Percentiles rank a stretch among this genome's conserved stretches.
Evolutionary conservation across 2,329 filamentous ascomycete genomes (phyloP).

Genomic region (Botrytis fabae): DNA sequence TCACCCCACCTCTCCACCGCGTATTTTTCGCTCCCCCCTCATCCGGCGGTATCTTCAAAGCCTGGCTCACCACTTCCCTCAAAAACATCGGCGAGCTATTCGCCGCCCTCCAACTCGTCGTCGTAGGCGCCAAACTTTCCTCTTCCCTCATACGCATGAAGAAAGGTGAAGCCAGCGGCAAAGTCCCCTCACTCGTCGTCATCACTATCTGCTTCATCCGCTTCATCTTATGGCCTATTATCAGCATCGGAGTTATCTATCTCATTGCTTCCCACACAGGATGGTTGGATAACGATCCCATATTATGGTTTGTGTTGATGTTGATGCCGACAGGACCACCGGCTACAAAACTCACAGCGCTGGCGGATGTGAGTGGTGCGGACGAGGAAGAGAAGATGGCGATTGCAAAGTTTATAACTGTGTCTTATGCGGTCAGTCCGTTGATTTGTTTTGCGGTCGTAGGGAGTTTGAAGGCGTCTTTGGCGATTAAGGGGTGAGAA

Average conservation of each 20-base stretch:
- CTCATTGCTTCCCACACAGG: conserved; percentile 52
- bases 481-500: conserved; percentile 30
- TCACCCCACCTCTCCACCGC: conserved; percentile 58
- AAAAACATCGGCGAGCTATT: conserved; percentile 64
- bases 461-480: conserved; percentile 41
- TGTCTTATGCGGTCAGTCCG: conserved; percentile 44
- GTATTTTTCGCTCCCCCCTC: conserved; percentile 60
- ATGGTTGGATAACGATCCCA: conserved; percentile 56
- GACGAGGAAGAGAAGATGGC: conserved; percentile 44
- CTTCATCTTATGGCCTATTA: conserved; percentile 61
- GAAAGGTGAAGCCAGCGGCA: conserved; percentile 39
- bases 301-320: conserved; percentile 63
- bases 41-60: conserved; percentile 63
- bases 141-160: conserved; percentile 51
- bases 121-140: conserved; percentile 64
- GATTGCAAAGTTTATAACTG: conserved; percentile 48
- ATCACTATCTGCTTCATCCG: conserved; percentile 54
- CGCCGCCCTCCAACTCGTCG: conserved; percentile 62
- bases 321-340: conserved; percentile 50
- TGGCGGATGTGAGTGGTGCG: conserved; percentile 47
- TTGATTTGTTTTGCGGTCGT: conserved; percentile 44
- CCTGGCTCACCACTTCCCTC: conserved; percentile 63
- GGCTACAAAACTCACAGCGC: conserved; percentile 50
- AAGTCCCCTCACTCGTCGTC: conserved; percentile 51
- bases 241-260: conserved; percentile 57